These are phyloP conservation scores for Cercospora brassicicola DNA, from an alignment of 2,329 filamentous ascomycete genomes.

Conservation along the genomic window DNA sequence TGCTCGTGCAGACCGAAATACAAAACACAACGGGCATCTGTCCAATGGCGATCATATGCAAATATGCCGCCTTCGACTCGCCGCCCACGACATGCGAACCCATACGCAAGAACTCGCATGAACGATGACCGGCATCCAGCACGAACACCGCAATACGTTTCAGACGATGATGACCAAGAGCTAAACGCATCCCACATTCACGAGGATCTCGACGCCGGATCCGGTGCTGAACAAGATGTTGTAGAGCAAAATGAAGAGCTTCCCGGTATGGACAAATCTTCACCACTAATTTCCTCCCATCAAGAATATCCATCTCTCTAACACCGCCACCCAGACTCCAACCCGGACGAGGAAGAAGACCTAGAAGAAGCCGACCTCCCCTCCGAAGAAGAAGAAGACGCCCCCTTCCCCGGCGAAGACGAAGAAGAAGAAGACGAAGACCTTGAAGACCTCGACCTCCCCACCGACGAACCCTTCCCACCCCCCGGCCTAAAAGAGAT, in stretches of 20 bases:
- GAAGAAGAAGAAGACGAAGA: constrained; percentile 20
- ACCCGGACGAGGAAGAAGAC: not conserved
- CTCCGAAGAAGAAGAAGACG: not conserved
- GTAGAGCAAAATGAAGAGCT: constrained; percentile 28
- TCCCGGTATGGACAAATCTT: no score
- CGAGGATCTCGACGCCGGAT: constrained; percentile 1
- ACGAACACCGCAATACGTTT: constrained; percentile 1
- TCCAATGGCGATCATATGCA: not conserved
- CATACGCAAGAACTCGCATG: constrained; percentile 8
- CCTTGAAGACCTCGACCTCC: not conserved
- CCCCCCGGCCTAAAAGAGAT: constrained; percentile 70
- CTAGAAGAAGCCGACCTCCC: not conserved
- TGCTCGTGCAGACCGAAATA: not conserved
- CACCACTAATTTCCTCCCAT: no score
- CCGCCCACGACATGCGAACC: constrained; percentile 12
- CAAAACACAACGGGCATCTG: not conserved
- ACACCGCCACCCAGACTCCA: not conserved
- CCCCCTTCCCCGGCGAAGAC: not conserved
- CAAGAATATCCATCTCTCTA: no score
- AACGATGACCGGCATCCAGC: constrained; percentile 2
- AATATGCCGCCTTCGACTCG: constrained; percentile 10
- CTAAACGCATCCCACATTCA: constrained; percentile 10
- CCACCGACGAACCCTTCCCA: constrained; percentile 30
- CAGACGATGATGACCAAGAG: constrained; percentile 23
- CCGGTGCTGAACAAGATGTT: constrained; percentile 20